Base-by-base conservation (phyloP, 2,329 filamentous ascomycete genomes). In the Colletotrichum limetticola region DNA sequence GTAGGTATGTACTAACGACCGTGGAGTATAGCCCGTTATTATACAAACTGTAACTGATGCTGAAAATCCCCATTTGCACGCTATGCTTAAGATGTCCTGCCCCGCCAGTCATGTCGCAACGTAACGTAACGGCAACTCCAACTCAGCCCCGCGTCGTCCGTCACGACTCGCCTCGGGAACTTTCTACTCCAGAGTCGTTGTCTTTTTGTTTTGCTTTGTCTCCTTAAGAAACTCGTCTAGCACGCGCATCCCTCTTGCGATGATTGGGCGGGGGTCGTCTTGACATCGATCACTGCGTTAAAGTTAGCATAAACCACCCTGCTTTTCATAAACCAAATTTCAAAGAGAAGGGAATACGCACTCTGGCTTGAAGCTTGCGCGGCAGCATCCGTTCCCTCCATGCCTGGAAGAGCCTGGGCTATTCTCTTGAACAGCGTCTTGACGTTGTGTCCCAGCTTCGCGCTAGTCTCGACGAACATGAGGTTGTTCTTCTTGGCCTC, bases 391-490 rank as follows among this genome's bases (percentile, higher is more conserved):
- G 95, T 92, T 16, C 95, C 95, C 83, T 99, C 97, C 97, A 99
- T 98, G 26, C 97, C 97, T 8, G 97, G 97, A 78, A 99, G 87
- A 49, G 97, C 97, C 85, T 99, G 97, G 53, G 97, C 97, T 90
- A 99, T 99, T 87, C 95, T 93, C 88, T 95, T 94, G 87, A 99
- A 99, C 71, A 99, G 87, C 77, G 93, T 94, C 89, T 99, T 99
- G 78, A 99, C 97, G 81, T 99, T 99, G 85, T 98, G 95, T 53
- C 97, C 95, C 14, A 98, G 89, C 89, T 99, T 99, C 67, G 97
- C 97, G 83, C 95, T 98, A 67, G 97, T 99, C 88, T 99, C 97
- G 78, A 99, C 97, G 81, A 99, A 99, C 94, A 99, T 98, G 77
- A 98, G 87, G 77, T 97, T 97, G 84, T 98, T 96, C 88, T 96